Evolutionary conservation across 2,329 filamentous ascomycete species (phyloP), one percentile per base, ranked within the genome.

Genomic region (Cadophora malorum): DNA sequence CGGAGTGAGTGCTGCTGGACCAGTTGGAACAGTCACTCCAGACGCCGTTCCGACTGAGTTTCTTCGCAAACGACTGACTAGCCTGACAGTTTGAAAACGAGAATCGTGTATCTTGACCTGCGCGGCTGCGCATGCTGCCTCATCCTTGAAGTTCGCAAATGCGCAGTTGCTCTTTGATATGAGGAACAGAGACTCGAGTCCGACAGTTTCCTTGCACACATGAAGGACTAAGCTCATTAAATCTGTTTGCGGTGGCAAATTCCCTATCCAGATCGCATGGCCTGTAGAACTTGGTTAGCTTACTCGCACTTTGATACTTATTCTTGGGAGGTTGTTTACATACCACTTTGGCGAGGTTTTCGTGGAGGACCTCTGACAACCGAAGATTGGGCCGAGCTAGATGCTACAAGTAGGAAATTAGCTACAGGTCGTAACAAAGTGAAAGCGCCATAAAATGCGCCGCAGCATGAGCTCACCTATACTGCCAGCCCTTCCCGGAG

Each of bases 151-250:
- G 76, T 98, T 98, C 72, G 97, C 93, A 81, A 98, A 98, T 0
- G 94, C 95, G 76, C 95, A 98, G 77, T 97, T 97, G 78, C 94
- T 97, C 79, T 97, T 97, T 0, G 94, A 95, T 50, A 98, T 98
- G 45, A 98, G 82, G 73, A 98, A 97, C 0, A 98, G 83, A 58
- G 94, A 97, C 77, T 97, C 92, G 25, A 98, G 88, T 1, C 94
- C 86, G 52, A 84, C 87, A 0, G 85, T 86, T 0, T 93, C 90
- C 72, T 94, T 91, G 70, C 88, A 96, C 67, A 97, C 96, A 77
- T 97, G 92, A 68, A 96, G 89, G 63, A 97, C 97, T n/a, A 98
- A 82, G 67, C 87, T 91, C 79, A 93, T 89, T 14, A 98, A 84
- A 50, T 90, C 90, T 0, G 94, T 91, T 60, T 93, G 91, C 0